phyloP scores from a whole-genome alignment of 2,329 filamentous ascomycete species.

The Beauveria sp. region DNA sequence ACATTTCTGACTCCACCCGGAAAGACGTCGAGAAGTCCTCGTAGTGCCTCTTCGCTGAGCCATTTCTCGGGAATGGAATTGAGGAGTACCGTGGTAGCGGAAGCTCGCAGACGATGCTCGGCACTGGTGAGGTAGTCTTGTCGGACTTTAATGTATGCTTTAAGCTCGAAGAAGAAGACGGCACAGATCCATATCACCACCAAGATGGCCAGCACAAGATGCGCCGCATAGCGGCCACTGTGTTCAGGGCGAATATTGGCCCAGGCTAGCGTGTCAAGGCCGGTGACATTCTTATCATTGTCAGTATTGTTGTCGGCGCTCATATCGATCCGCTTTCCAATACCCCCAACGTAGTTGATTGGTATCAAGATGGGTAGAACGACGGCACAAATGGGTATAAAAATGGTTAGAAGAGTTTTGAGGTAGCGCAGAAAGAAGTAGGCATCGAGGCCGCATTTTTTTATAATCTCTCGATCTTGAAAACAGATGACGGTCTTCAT shows the following conservation, averaged over 20 bases:
- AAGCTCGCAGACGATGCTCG: slow-evolving; percentile 86
- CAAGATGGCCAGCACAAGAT: slow-evolving; percentile 69
- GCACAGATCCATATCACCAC: slow-evolving; percentile 80
- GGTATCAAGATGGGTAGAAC: slow-evolving; percentile 82
- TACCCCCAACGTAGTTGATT: slow-evolving; percentile 68
- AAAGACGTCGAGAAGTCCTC: slow-evolving; percentile 87
- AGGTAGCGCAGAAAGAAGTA: slow-evolving; percentile 95
- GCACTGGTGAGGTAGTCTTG: slow-evolving; percentile 93
- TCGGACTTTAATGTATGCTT: slow-evolving; percentile 83
- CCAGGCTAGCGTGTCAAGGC: slow-evolving; percentile 79
- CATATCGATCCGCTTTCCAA: slow-evolving; percentile 45
- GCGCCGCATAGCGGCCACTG: slow-evolving; percentile 70
- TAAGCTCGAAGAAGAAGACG: slow-evolving; percentile 78
- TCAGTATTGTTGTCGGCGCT: slow-evolving; percentile 28
- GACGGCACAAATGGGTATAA: slow-evolving; percentile 70
- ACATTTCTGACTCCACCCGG: slow-evolving; percentile 92
- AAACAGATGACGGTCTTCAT: slow-evolving; percentile 57
- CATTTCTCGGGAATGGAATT: slow-evolving; percentile 86
- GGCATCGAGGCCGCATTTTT: slow-evolving; percentile 90
- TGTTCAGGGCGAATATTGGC: slow-evolving; percentile 68
- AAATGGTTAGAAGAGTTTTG: slow-evolving; percentile 74
- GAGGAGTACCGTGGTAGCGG: slow-evolving; percentile 90
- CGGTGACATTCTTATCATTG: slow-evolving; percentile 33
- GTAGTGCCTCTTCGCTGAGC: slow-evolving; percentile 74
- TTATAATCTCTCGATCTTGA: slow-evolving; percentile 74